A percentile compares a stretch with the other conserved stretches of the same genome.
These are phyloP conservation scores for Fusarium compactum DNA, from an alignment of 2,329 filamentous ascomycete species.

Conservation along the genomic window DNA sequence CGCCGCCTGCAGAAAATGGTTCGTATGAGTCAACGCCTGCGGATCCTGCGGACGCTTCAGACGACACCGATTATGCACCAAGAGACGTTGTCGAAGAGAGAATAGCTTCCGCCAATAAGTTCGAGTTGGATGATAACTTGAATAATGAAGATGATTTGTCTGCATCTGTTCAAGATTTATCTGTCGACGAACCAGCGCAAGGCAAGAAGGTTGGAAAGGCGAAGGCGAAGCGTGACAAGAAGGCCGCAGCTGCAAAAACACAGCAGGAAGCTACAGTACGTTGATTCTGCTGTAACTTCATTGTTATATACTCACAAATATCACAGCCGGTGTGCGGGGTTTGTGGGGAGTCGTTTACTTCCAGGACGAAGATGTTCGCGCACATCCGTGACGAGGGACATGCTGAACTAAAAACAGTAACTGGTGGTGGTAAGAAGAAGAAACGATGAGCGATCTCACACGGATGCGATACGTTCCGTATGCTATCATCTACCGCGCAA, in stretches of 20 bases:
- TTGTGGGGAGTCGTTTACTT: conserved; percentile 64
- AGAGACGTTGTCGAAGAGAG: conserved; percentile 58
- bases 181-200: conserved; percentile 43
- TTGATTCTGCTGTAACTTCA: conserved; percentile 8
- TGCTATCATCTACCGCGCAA: not conserved
- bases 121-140: not conserved
- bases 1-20: not conserved
- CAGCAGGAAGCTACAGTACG: conserved; percentile 53
- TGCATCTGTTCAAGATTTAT: conserved; percentile 36
- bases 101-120: conserved; percentile 44
- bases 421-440: conserved; percentile 53
- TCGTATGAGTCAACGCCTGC: conserved; percentile 5
- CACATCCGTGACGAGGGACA: conserved; percentile 77
- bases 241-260: conserved; percentile 55
- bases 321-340: conserved; percentile 58
- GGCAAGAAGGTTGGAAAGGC: conserved; percentile 63
- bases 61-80: conserved; percentile 61
- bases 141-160: conserved; percentile 22
- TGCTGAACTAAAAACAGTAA: conserved; percentile 60
- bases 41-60: conserved; percentile 35
- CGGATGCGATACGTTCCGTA: not conserved
- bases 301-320: conserved; percentile 2
- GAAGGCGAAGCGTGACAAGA: conserved; percentile 64
- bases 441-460: conserved; percentile 46
- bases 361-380: conserved; percentile 77